Evolutionary conservation across 441 rosid genomes (phyloP).

Genomic region (Erodium texanum): DNA sequence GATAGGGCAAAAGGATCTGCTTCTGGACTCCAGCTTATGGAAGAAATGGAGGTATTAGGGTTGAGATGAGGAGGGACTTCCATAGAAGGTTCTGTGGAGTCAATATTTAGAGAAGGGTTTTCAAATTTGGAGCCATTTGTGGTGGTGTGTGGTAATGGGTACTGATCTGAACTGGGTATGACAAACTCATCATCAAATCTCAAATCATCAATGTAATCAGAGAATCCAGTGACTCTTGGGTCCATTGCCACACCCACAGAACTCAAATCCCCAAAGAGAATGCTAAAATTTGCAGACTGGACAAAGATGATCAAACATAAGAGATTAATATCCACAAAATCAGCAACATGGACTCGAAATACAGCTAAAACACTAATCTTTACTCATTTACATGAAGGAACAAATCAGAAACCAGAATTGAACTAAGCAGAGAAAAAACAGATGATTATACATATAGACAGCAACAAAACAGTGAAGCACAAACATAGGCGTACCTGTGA

Average conservation of each 20-base stretch:
- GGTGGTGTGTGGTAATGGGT: slow-evolving; percentile 14
- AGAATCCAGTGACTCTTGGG: slow-evolving; percentile 13
- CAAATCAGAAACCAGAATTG: no score
- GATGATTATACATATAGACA: no score
- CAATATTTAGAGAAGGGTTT: slow-evolving; percentile 21
- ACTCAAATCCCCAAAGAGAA: background rate
- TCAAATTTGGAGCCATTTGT: no score
- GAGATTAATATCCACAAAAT: background rate
- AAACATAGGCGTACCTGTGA: no score
- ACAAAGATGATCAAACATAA: background rate
- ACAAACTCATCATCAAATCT: slow-evolving; percentile 21
- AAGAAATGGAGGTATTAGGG: slow-evolving; percentile 15
- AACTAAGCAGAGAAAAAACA: no score
- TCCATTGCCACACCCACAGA: slow-evolving; percentile 24
- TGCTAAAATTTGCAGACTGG: background rate
- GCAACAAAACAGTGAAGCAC: no score
- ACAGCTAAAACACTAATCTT: background rate
- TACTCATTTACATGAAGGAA: background rate
- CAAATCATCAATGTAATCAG: slow-evolving; percentile 18
- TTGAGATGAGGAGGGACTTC: no score
- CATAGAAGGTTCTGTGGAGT: slow-evolving; percentile 13
- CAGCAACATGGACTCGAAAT: background rate
- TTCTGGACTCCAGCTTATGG: slow-evolving; percentile 18
- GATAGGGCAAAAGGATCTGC: slow-evolving; percentile 18
- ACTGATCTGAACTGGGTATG: slow-evolving; percentile 4